Conservation (phyloP, 2,329 filamentous ascomycete genomes). For the Venturia oleaginea region DNA sequence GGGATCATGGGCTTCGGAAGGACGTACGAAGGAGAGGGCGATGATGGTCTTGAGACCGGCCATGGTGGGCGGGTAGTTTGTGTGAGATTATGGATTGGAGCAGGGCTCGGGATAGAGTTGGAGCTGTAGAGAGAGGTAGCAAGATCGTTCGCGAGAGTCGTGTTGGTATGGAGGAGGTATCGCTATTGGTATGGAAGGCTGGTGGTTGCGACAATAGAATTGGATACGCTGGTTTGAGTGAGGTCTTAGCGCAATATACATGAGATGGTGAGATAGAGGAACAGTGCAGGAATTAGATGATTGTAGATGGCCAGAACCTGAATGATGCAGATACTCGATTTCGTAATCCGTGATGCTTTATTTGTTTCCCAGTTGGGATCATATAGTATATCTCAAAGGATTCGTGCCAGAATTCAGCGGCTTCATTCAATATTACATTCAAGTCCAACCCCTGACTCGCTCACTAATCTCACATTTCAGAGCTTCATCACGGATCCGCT, state of each 20-base stretch:
- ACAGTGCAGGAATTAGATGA: not conserved
- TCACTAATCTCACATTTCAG: not conserved
- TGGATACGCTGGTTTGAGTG: not conserved
- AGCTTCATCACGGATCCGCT: conserved; percentile 1
- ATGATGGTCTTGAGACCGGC: conserved; percentile 99
- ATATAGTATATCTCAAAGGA: not conserved
- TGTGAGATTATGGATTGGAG: not conserved
- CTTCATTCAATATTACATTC: not conserved
- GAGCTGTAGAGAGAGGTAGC: not conserved
- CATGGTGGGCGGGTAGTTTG: conserved; percentile 40
- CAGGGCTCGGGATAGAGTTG: not conserved
- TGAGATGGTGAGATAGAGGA: not conserved
- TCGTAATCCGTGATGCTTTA: too few relatives aligned
- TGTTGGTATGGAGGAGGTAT: not conserved
- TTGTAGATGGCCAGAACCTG: too few relatives aligned
- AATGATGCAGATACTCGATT: too few relatives aligned
- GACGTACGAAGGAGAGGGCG: conserved; percentile 82
- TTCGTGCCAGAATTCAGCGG: too few relatives aligned
- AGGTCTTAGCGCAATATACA: not conserved
- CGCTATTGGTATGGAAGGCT: not conserved
- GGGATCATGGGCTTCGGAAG: not conserved
- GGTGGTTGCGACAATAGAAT: not conserved
- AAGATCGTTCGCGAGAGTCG: not conserved
- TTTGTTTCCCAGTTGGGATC: not conserved
- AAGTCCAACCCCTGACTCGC: not conserved